These are phyloP conservation scores for Botryotinia convoluta DNA, from an alignment of 2,329 filamentous ascomycete genomes.

Conservation along the genomic window DNA sequence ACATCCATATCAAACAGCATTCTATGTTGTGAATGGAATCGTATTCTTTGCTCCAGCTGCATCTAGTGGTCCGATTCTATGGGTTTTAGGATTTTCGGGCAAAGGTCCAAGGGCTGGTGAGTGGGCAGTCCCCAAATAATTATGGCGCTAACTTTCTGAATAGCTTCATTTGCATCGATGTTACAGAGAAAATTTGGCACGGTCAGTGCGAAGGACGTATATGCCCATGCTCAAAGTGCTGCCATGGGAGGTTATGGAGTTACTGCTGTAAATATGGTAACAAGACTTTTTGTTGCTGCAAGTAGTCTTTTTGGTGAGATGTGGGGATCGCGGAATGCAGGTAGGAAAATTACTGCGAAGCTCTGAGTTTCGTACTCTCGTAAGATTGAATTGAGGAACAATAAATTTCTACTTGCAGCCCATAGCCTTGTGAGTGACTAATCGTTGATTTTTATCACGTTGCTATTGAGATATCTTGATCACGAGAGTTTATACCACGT, in stretches of 20 bases:
- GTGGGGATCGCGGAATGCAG: not conserved
- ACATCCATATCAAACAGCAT: not conserved
- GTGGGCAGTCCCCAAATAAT: not conserved
- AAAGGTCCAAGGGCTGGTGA: slow-evolving; percentile 5
- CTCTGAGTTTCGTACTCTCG: not conserved
- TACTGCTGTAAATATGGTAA: not conserved
- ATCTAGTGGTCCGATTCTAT: slow-evolving; percentile 5
- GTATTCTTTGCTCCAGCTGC: slow-evolving; percentile 12
- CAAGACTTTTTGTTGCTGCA: not conserved
- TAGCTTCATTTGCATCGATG: not conserved
- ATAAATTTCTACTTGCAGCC: not conserved
- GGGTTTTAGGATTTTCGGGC: not conserved
- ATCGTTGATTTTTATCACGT: not conserved
- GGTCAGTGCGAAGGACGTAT: not conserved
- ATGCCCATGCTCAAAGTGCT: not conserved
- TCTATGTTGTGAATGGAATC: not conserved
- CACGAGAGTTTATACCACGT: not conserved
- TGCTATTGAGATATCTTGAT: not conserved
- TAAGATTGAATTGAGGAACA: too few species aligned
- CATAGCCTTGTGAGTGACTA: not conserved
- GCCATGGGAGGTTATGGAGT: not conserved
- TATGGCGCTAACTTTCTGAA: not conserved
- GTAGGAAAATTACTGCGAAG: not conserved
- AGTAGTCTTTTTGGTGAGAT: not conserved
- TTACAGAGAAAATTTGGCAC: not conserved